Percentiles rank a stretch among this genome's conserved stretches.
phyloP scores from a whole-genome alignment of 306 rosid genomes.

The Cucurbita moschata region DNA sequence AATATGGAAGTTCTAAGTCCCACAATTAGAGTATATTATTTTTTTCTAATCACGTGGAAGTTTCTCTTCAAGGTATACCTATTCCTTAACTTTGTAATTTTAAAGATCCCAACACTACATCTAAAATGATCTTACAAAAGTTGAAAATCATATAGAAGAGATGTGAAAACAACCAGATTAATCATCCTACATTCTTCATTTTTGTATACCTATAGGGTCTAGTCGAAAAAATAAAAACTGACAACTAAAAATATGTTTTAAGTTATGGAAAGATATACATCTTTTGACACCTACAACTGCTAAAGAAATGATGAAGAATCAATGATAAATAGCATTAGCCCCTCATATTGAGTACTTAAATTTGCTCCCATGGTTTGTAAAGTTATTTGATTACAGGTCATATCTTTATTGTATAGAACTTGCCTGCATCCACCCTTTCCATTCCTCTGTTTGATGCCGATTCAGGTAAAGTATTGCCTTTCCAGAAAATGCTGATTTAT shows the following conservation, averaged over 20 bases:
- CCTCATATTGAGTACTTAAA: background rate
- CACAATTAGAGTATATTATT: background rate
- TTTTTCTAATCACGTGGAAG: background rate
- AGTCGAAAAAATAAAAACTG: background rate
- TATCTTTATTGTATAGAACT: slow-evolving; percentile 18
- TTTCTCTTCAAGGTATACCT: background rate
- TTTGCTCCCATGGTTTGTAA: background rate
- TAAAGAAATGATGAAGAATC: background rate
- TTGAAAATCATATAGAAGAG: background rate
- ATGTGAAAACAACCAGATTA: background rate
- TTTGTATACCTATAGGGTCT: background rate
- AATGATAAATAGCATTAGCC: background rate
- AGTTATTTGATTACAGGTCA: background rate
- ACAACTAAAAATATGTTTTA: background rate
- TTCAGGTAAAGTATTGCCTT: slow-evolving; percentile 78
- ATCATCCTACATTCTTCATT: background rate
- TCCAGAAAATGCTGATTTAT: slow-evolving; percentile 66
- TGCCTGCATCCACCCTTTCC: slow-evolving; percentile 99
- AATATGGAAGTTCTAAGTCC: background rate
- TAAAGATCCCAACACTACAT: background rate
- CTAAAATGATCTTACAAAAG: background rate
- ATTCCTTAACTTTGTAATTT: background rate
- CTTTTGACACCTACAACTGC: background rate
- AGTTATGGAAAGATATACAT: background rate
- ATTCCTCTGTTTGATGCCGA: slow-evolving; percentile 96